A percentile compares a stretch with the other conserved stretches of the same genome.
These are phyloP conservation scores for Aspergillus luchuensis DNA, from an alignment of 2,329 filamentous ascomycete genomes.

Conservation along the genomic window DNA sequence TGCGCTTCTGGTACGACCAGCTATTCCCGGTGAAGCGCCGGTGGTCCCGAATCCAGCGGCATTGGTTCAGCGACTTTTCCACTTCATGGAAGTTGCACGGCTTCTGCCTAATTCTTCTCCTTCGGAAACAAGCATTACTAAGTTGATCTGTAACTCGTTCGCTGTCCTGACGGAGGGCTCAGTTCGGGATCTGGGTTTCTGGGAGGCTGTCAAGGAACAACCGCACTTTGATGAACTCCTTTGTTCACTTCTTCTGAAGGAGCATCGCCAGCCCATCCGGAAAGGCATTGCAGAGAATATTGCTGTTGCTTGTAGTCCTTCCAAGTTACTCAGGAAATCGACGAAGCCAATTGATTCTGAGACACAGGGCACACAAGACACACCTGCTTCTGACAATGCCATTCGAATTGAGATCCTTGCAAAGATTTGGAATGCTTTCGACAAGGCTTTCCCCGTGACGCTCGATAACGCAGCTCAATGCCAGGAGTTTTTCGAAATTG, in stretches of 20 bases:
- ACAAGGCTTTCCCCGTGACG: constrained; percentile 43
- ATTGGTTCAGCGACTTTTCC: constrained; percentile 40
- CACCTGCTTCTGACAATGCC: constrained; percentile 27
- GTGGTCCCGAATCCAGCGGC: constrained; percentile 38
- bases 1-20: constrained; percentile 51
- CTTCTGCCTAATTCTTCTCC: constrained; percentile 16
- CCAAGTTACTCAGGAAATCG: constrained; percentile 34
- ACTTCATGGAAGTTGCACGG: constrained; percentile 35
- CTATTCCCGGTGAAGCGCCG: constrained; percentile 27
- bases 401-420: constrained; percentile 43
- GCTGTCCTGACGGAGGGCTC: constrained; percentile 54
- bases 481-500: constrained; percentile 51
- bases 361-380: constrained; percentile 13
- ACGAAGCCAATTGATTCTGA: constrained; percentile 22
- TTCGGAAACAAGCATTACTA: constrained; percentile 28
- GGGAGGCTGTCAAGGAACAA: constrained; percentile 46
- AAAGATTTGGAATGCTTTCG: constrained; percentile 50
- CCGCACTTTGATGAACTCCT: constrained; percentile 43
- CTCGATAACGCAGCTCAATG: constrained; percentile 40
- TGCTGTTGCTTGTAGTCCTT: constrained; percentile 37
- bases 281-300: constrained; percentile 44
- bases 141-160: constrained; percentile 48
- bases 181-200: constrained; percentile 49
- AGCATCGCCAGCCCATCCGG: constrained; percentile 43
- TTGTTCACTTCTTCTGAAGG: constrained; percentile 46